These are phyloP conservation scores for Magnolia officinalis DNA, from an alignment of 164 flowering plant species.

Conservation along the genomic window DNA sequence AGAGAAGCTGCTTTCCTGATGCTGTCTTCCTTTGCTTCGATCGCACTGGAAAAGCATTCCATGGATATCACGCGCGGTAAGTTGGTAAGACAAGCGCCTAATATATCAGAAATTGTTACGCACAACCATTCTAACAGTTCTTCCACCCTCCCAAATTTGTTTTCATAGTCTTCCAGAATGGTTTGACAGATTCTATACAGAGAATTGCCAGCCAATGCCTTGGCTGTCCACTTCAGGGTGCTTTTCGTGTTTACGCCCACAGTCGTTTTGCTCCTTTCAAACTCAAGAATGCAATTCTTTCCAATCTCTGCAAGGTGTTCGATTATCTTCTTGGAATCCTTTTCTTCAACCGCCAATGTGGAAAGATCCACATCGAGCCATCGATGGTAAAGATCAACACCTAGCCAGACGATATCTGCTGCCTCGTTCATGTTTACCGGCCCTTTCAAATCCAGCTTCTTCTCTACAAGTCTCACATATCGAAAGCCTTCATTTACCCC, in stretches of 20 bases:
- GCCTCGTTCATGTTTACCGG: conserved; percentile 34
- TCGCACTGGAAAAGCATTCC: background rate
- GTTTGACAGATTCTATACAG: background rate
- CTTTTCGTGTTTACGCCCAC: background rate
- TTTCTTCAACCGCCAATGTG: background rate
- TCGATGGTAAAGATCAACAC: background rate
- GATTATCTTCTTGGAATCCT: background rate
- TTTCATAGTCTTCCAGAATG: background rate
- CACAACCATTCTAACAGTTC: background rate
- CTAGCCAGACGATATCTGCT: background rate
- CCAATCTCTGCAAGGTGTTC: background rate
- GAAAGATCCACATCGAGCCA: background rate
- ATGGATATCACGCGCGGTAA: background rate
- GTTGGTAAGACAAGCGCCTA: conserved; percentile 5
- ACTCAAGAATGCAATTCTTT: background rate
- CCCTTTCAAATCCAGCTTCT: conserved; percentile 29
- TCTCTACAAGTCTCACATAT: conserved; percentile 39
- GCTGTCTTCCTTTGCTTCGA: background rate
- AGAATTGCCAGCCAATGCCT: conserved; percentile 1
- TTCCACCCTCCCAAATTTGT: background rate
- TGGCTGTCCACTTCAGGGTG: background rate
- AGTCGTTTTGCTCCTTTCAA: background rate
- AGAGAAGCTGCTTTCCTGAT: background rate
- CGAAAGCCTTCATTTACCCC: conserved; percentile 42
- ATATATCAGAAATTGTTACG: background rate